These are phyloP conservation scores for Silene noctiflora DNA, from an alignment of 179 eudicot species.

Conservation along the genomic window DNA sequence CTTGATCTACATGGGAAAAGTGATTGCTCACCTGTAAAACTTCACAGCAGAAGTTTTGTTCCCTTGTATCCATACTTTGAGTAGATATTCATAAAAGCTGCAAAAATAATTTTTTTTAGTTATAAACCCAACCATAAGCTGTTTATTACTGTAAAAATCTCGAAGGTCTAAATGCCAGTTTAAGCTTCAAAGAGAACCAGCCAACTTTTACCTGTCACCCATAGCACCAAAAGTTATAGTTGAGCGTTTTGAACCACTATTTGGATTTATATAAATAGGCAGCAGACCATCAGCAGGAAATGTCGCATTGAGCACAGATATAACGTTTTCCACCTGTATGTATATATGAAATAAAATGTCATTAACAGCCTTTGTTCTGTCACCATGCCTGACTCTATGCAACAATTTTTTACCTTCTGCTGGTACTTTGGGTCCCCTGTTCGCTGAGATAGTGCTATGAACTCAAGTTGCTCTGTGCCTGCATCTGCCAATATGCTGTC, in stretches of 20 bases:
- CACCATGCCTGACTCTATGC: not conserved
- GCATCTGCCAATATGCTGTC: constrained; percentile 94
- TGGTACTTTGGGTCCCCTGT: constrained; percentile 97
- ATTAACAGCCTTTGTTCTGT: not conserved
- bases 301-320: constrained; percentile 67
- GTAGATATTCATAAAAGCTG: constrained; percentile 97
- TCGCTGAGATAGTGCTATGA: constrained; percentile 96
- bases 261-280: constrained; percentile 80
- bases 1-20: not conserved
- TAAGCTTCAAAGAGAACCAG: not conserved
- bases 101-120: constrained; percentile 28
- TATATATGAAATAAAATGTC: not conserved
- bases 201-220: constrained; percentile 84
- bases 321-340: constrained; percentile 74
- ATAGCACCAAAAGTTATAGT: constrained; percentile 98
- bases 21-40: constrained; percentile 71
- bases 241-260: constrained; percentile 57
- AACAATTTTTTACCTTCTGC: constrained; percentile 58
- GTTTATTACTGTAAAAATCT: not conserved
- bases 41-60: constrained; percentile 80
- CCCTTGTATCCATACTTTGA: constrained; percentile 98
- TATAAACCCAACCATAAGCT: constrained; percentile 1
- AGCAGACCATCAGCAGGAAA: constrained; percentile 93
- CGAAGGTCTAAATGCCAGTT: not conserved
- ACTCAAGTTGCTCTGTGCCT: constrained; percentile 96